A percentile compares a stretch with the other conserved stretches of the same genome.
These are phyloP conservation scores for Rhodosporidiobolus sp. DNA, from an alignment of 768 basidiomycete genomes.

Conservation along the genomic window DNA sequence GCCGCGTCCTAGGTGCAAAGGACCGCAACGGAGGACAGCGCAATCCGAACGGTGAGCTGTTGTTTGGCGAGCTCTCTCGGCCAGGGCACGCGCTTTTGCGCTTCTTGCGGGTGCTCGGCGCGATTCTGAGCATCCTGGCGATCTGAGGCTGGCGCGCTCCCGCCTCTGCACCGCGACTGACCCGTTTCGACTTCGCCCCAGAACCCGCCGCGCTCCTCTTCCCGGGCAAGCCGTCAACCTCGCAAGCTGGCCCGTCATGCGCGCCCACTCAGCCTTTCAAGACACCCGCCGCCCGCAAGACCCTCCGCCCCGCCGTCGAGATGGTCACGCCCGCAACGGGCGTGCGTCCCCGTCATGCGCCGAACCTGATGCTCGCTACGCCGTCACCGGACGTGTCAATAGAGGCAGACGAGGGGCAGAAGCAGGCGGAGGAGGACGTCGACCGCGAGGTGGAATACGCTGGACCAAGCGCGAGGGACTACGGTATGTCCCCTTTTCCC, in stretches of 20 bases:
- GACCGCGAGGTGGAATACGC: constrained; percentile 24
- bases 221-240: constrained; percentile 9
- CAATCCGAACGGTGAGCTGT: not conserved
- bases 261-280: not conserved
- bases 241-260: constrained; percentile 11
- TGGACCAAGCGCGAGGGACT: constrained; percentile 11
- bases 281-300: constrained; percentile 4
- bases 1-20: constrained; percentile 8
- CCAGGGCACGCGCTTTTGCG: too few species aligned
- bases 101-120: too few species aligned
- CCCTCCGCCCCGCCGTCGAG: not conserved
- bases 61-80: too few species aligned
- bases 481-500: not conserved
- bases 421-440: not conserved
- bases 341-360: not conserved
- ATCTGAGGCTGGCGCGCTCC: too few species aligned
- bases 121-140: too few species aligned
- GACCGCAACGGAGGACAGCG: constrained; percentile 10
- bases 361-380: not conserved
- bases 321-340: constrained; percentile 6
- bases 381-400: constrained; percentile 9
- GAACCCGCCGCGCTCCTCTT: constrained; percentile 15
- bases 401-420: not conserved
- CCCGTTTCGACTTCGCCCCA: not conserved
- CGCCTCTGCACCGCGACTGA: not conserved